phyloP scores from a whole-genome alignment of 768 basidiomycete genomes.

The Lactarius evosmus region DNA sequence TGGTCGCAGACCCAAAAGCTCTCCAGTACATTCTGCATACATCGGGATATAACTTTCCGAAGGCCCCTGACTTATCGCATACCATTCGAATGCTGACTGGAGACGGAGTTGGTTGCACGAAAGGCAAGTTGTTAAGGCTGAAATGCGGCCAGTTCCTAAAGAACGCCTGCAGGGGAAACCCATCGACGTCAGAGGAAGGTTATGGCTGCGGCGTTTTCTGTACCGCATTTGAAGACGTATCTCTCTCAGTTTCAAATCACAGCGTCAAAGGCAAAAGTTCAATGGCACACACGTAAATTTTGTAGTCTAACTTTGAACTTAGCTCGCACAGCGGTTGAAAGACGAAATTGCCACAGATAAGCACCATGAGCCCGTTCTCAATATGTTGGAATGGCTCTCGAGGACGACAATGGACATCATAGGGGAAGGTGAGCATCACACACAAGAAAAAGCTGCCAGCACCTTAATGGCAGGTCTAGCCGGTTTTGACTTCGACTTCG shows the following conservation, averaged over 20 bases:
- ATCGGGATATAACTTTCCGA: constrained; percentile 33
- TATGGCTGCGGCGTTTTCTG: constrained; percentile 34
- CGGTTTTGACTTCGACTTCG: constrained; percentile 21
- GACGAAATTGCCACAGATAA: constrained; percentile 27
- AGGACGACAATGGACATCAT: constrained; percentile 33
- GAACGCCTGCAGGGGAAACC: constrained; percentile 17
- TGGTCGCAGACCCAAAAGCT: constrained; percentile 33
- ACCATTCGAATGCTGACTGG: constrained; percentile 30
- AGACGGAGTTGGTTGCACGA: constrained; percentile 26
- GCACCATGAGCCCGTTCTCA: constrained; percentile 20
- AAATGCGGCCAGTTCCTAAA: background rate
- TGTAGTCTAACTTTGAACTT: background rate
- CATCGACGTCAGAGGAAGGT: constrained; percentile 35
- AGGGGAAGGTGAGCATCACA: constrained; percentile 30
- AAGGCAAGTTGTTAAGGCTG: constrained; percentile 23
- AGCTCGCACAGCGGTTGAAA: constrained; percentile 32
- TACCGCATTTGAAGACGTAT: constrained; percentile 31
- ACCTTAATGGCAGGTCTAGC: background rate
- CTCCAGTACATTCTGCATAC: constrained; percentile 34
- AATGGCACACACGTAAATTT: constrained; percentile 15
- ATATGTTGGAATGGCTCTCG: constrained; percentile 30
- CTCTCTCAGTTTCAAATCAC: constrained; percentile 31
- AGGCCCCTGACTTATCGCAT: constrained; percentile 22
- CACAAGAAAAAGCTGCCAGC: background rate
- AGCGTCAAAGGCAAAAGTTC: constrained; percentile 17